phyloP scores from a whole-genome alignment of 345 rosid genomes.

The Nasturtium officinale region DNA sequence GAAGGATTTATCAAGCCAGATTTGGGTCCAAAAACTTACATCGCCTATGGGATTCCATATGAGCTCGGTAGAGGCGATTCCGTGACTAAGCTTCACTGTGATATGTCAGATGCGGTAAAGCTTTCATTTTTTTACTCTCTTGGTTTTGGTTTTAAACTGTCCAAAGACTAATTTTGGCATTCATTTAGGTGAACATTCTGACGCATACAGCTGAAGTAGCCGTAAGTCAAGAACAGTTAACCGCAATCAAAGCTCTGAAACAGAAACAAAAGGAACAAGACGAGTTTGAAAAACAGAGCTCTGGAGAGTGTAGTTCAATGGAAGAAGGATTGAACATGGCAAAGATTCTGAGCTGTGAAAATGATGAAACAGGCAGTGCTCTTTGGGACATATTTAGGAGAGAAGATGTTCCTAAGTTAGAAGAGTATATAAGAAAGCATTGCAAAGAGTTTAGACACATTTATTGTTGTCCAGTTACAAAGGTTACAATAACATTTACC shows the following conservation, averaged over 20 bases:
- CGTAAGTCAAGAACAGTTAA: constrained; percentile 54
- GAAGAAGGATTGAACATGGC: constrained; percentile 26
- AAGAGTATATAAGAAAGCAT: constrained; percentile 69
- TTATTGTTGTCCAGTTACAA: constrained; percentile 60
- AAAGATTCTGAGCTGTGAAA: constrained; percentile 16
- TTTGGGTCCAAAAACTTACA: constrained; percentile 91
- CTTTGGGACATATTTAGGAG: constrained; percentile 97
- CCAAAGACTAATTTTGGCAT: constrained; percentile 4
- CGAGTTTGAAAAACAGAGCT: constrained; percentile 48
- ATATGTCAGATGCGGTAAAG: constrained; percentile 90
- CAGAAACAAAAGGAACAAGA: constrained; percentile 63
- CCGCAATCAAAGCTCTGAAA: constrained; percentile 56
- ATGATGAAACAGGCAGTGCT: constrained; percentile 57
- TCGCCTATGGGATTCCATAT: constrained; percentile 73
- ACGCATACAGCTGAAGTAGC: constrained; percentile 66
- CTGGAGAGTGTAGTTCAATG: constrained; percentile 14
- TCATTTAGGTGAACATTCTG: constrained; percentile 73
- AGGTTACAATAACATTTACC: constrained; percentile 47
- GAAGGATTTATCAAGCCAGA: constrained; percentile 66
- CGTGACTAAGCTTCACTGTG: constrained; percentile 91
- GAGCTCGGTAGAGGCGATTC: constrained; percentile 98
- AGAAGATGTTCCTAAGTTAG: constrained; percentile 79
- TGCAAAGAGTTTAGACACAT: constrained; percentile 74
- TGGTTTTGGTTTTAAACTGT: background rate
- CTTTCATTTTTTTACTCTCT: background rate